Conservation (phyloP, 306 rosid genomes). For the Herpetospermum pedunculosum region DNA sequence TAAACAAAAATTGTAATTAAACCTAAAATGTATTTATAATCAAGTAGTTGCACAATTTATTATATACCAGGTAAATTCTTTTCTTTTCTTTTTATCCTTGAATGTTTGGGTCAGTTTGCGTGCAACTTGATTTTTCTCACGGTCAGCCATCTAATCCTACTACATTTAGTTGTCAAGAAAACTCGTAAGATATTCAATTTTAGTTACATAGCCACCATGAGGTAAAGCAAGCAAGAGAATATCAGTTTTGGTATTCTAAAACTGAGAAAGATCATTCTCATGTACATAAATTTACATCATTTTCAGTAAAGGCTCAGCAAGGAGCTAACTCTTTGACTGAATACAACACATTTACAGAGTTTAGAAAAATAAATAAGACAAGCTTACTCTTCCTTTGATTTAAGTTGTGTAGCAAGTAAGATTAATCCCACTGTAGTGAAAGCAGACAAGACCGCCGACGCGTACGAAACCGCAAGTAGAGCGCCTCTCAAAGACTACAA, state of each 20-base stretch:
- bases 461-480: constrained; percentile 56
- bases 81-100: too few species aligned
- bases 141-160: too few species aligned
- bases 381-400: constrained; percentile 43
- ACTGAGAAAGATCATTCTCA: not conserved
- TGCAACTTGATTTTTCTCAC: too few species aligned
- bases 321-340: not conserved
- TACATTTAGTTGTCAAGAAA: too few species aligned
- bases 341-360: constrained; percentile 8
- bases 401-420: constrained; percentile 63
- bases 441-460: constrained; percentile 53
- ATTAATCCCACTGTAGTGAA: constrained; percentile 52
- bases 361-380: constrained; percentile 1
- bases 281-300: not conserved
- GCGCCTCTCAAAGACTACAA: constrained; percentile 74
- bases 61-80: not conserved
- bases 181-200: too few species aligned
- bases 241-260: not conserved
- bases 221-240: too few species aligned
- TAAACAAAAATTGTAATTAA: too few species aligned
- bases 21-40: not conserved
- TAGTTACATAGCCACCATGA: too few species aligned
- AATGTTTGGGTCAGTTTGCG: too few species aligned
- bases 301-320: not conserved
- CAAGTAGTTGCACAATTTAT: not conserved